Conservation (phyloP, 495 filamentous ascomycete species). For the Poronia punctata region DNA sequence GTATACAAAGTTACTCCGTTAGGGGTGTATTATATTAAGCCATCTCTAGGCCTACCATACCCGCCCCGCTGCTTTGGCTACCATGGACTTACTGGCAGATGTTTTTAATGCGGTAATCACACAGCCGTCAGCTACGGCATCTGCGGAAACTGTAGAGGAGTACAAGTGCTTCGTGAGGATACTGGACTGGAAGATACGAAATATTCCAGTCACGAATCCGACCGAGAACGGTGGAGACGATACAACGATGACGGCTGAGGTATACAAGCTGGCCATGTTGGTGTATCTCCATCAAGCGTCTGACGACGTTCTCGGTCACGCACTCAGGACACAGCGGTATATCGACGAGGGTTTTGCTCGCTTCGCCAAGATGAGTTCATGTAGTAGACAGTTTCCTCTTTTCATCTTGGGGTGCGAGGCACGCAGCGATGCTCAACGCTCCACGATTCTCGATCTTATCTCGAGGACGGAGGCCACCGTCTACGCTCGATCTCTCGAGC, state of each 20-base stretch:
- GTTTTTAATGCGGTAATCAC: neutral
- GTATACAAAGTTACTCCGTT: too few relatives aligned
- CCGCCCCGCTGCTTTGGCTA: neutral
- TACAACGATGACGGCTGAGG: conserved; percentile 14
- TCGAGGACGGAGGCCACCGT: conserved; percentile 16
- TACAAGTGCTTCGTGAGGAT: neutral
- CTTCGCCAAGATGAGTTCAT: conserved; percentile 16
- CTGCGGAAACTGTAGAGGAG: neutral
- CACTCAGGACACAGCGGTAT: conserved; percentile 15
- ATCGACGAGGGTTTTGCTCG: conserved; percentile 18
- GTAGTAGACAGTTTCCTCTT: conserved; percentile 28
- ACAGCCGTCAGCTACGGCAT: neutral
- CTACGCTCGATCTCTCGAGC: neutral
- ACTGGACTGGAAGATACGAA: neutral
- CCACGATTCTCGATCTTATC: conserved; percentile 26
- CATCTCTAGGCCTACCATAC: neutral
- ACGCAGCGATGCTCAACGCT: conserved; percentile 24
- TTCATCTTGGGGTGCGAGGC: conserved; percentile 34
- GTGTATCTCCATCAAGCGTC: conserved; percentile 27
- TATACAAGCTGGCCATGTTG: conserved; percentile 24
- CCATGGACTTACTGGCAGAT: neutral
- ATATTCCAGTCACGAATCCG: conserved; percentile 3
- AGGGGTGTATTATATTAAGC: too few relatives aligned
- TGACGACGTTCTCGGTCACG: conserved; percentile 12
- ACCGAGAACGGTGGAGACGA: conserved; percentile 18